Conservation (phyloP, 2,329 filamentous ascomycete genomes). For the Hortaea sp. region DNA sequence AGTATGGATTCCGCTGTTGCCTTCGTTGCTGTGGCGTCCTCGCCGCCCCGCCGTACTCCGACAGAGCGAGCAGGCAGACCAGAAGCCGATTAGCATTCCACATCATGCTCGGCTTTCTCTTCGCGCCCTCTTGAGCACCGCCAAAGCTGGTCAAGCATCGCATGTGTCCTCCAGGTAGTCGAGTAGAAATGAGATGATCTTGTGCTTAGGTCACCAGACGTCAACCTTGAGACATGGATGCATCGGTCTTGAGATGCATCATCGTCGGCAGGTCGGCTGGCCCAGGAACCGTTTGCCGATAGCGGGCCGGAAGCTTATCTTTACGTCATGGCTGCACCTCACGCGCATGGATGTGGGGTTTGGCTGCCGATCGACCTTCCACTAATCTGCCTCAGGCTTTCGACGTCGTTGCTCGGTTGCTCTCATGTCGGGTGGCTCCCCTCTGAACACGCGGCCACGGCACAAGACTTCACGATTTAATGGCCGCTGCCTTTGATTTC, state of each 20-base stretch:
- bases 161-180: constrained; percentile 6
- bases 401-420: too few relatives aligned
- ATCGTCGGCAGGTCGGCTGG: not conserved
- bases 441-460: too few relatives aligned
- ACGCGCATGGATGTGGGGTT: too few relatives aligned
- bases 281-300: not conserved
- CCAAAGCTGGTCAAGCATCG: constrained; percentile 10
- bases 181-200: not conserved
- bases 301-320: not conserved
- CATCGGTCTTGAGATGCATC: not conserved
- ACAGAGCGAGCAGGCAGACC: constrained; percentile 10
- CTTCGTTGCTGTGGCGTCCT: constrained; percentile 10
- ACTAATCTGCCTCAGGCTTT: too few relatives aligned
- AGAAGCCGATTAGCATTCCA: constrained; percentile 12
- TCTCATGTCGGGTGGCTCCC: too few relatives aligned
- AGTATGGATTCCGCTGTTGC: constrained; percentile 12
- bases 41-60: constrained; percentile 10
- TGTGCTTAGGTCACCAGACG: constrained; percentile 1
- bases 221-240: not conserved
- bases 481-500: too few relatives aligned
- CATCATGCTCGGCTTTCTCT: constrained; percentile 8
- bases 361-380: too few relatives aligned
- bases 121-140: constrained; percentile 3
- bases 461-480: too few relatives aligned
- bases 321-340: too few relatives aligned